Evolutionary conservation across 441 rosid genomes (phyloP).

Genomic region (Adansonia rubrostipa): DNA sequence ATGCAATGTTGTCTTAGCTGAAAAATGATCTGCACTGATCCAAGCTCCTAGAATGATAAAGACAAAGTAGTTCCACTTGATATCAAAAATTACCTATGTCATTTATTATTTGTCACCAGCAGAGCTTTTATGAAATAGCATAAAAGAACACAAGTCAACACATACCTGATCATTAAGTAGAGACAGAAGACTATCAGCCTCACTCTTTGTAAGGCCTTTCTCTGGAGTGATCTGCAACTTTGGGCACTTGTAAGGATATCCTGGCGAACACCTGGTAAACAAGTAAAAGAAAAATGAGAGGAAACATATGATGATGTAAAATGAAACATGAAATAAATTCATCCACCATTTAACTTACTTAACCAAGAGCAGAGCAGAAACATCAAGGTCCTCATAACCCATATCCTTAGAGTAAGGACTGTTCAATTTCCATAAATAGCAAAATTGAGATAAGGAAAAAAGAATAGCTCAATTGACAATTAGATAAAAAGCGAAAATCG

Average conservation of each 20-base stretch:
- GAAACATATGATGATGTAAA: conserved; percentile 7
- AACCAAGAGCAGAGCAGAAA: conserved; percentile 81
- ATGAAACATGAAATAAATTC: conserved; percentile 14
- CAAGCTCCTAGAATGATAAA: conserved; percentile 16
- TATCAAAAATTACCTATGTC: background rate
- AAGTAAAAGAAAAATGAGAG: conserved; percentile 5
- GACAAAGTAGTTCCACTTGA: conserved; percentile 18
- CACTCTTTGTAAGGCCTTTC: conserved; percentile 70
- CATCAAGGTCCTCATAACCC: conserved; percentile 84
- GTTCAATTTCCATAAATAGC: conserved; percentile 39
- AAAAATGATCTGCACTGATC: background rate
- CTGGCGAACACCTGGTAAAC: conserved; percentile 80
- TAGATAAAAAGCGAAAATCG: conserved; percentile 20
- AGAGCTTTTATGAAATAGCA: conserved; percentile 16
- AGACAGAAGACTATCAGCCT: conserved; percentile 77
- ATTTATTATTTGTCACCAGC: background rate
- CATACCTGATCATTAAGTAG: conserved; percentile 86
- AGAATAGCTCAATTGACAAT: conserved; percentile 15
- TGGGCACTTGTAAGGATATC: conserved; percentile 95
- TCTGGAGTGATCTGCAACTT: conserved; percentile 84
- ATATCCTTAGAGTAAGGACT: conserved; percentile 95
- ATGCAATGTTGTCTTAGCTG: background rate
- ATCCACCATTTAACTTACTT: conserved; percentile 49
- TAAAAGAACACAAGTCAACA: conserved; percentile 25
- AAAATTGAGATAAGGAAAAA: conserved; percentile 26